Evolutionary conservation across 1,284 basidiomycete genomes (phyloP).

Genomic region (Apiotrichum gamsii): DNA sequence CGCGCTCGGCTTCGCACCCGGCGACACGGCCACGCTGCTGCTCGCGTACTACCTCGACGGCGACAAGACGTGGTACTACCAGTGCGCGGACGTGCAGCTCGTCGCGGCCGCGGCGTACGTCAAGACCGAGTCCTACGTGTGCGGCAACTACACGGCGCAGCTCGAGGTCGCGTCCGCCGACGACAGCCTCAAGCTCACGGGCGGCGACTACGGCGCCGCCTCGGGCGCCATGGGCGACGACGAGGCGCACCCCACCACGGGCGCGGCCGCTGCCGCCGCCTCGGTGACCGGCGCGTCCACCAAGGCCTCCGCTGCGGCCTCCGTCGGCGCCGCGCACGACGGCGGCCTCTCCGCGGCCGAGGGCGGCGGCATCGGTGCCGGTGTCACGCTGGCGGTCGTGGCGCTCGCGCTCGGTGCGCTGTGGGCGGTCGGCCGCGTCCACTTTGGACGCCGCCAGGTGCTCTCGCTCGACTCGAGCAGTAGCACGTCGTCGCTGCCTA

Average conservation of each 20-base stretch:
- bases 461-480: not conserved
- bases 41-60: slow-evolving; percentile 26
- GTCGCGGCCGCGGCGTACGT: slow-evolving; percentile 13
- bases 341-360: not conserved
- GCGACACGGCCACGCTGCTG: slow-evolving; percentile 28
- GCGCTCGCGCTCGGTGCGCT: not conserved
- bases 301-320: not conserved
- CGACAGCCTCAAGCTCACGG: not conserved
- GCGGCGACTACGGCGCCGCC: not conserved
- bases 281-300: not conserved
- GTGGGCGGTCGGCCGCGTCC: slow-evolving; percentile 2
- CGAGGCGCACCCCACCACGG: not conserved
- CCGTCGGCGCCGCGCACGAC: too few relatives aligned
- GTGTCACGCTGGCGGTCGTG: slow-evolving; percentile 1
- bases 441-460: slow-evolving; percentile 2
- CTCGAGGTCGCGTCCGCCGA: not conserved
- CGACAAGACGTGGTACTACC: slow-evolving; percentile 17
- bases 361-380: slow-evolving; percentile 5
- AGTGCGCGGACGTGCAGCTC: slow-evolving; percentile 31
- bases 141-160: slow-evolving; percentile 3
- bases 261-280: not conserved
- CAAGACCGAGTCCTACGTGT: slow-evolving; percentile 10
- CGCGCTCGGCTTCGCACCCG: slow-evolving; percentile 21
- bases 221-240: not conserved
- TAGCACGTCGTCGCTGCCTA: not conserved